phyloP scores from a whole-genome alignment of 2,329 filamentous ascomycete genomes.

The Cytospora piceicola region DNA sequence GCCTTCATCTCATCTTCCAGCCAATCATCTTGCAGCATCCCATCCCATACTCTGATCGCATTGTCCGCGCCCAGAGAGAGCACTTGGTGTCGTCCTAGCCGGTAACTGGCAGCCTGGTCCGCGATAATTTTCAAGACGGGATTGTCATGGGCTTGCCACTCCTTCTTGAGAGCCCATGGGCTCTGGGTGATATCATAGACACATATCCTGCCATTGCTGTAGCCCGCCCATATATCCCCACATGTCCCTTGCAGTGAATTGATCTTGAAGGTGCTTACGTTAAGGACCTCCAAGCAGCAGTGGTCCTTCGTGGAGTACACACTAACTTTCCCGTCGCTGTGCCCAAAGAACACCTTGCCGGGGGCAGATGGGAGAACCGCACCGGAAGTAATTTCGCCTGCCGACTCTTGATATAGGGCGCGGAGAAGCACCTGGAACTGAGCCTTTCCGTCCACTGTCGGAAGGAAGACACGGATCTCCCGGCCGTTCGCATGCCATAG shows the following conservation, averaged over 20 bases:
- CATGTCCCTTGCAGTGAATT: constrained; percentile 83
- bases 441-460: constrained; percentile 67
- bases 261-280: constrained; percentile 93
- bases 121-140: constrained; percentile 77
- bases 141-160: constrained; percentile 89
- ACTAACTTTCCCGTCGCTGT: constrained; percentile 90
- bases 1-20: constrained; percentile 88
- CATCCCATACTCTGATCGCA: constrained; percentile 85
- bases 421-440: constrained; percentile 77
- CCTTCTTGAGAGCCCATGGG: constrained; percentile 92
- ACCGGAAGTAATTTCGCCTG: constrained; percentile 87
- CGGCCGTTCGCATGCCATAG: constrained; percentile 90
- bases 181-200: constrained; percentile 82
- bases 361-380: constrained; percentile 74
- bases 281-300: constrained; percentile 77
- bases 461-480: constrained; percentile 82
- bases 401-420: constrained; percentile 70
- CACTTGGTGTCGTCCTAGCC: constrained; percentile 80
- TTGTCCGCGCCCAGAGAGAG: constrained; percentile 87
- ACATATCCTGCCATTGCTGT: constrained; percentile 91
- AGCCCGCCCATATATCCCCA: constrained; percentile 86
- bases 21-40: constrained; percentile 90
- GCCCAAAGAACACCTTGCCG: constrained; percentile 85
- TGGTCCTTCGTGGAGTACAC: constrained; percentile 85
- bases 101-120: constrained; percentile 84